Evolutionary conservation across 2,329 filamentous ascomycete species (phyloP), one percentile per base, ranked within the genome.

Genomic region (Septoria linicola): DNA sequence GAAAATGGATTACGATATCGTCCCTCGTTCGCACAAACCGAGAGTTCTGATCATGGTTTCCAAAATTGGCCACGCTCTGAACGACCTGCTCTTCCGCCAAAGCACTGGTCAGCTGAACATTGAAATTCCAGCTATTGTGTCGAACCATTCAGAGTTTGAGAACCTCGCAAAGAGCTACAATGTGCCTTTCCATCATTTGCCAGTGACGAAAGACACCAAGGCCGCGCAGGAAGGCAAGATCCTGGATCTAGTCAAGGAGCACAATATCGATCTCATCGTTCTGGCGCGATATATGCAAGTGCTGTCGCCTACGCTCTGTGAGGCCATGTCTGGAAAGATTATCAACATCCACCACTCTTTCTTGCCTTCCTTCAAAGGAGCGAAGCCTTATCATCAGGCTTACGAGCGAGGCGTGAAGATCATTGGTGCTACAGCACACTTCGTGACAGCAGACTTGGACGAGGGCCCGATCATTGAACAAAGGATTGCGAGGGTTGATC

Each of bases 341-440:
- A 92, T 93, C 84, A 93, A 93, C 74, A 92, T 93, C 71, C 88
- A 93, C 74, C 88, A 93, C 74, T 86, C 81, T 61, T 93, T 93
- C 80, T 70, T 93, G 77, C 88, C 88, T 0, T 85, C 80, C 8
- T 93, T 93, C 81, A 93, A 93, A 78, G 88, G 88, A 55, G 88
- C 88, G 23, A 89, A 89, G 73, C 88, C 88, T 2, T 93, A 93
- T 72, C 88, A 92, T 71, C 88, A 93, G 76, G 88, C 88, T 6
- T 91, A 87, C 67, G 88, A 92, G 58, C 81, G 88, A 21, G 88
- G 88, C 54, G 88, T 93, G 59, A 93, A 93, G 80, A 92, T 93
- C 62, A 90, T 91, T 51, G 88, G 88, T 53, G 88, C 88, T 19
- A 90, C 87, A 2, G 88, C 88, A 4, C 88, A 93, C 72, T 92